phyloP scores from a whole-genome alignment of 139 green algal genomes.

The Mesostigma viride region DNA sequence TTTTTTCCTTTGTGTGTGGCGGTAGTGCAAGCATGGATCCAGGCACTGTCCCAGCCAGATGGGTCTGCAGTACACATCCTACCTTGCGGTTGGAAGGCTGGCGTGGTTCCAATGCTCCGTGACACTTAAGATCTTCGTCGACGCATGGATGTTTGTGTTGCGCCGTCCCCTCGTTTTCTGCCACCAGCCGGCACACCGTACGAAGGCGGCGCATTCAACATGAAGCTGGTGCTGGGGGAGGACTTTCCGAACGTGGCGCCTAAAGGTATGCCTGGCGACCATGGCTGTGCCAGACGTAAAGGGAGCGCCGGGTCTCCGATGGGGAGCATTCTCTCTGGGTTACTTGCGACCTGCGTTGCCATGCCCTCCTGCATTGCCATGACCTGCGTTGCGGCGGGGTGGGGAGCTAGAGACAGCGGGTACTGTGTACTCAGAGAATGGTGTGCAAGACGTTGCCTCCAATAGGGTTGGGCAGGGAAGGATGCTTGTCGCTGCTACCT shows the following conservation, averaged over 20 bases:
- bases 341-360: too few relatives aligned
- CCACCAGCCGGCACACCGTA: slow-evolving; percentile 76
- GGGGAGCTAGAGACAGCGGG: too few relatives aligned
- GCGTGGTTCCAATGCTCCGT: background rate
- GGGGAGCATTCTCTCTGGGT: too few relatives aligned
- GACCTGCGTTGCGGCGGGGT: too few relatives aligned
- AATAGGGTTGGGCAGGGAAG: too few relatives aligned
- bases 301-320: too few relatives aligned
- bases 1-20: background rate
- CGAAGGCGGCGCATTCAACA: slow-evolving; percentile 73
- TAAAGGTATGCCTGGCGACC: slow-evolving; percentile 31
- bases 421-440: too few relatives aligned
- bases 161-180: background rate
- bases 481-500: too few relatives aligned
- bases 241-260: slow-evolving; percentile 39
- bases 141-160: background rate
- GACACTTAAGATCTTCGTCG: background rate
- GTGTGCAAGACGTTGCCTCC: too few relatives aligned
- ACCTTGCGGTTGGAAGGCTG: background rate
- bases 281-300: background rate
- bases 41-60: background rate
- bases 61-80: background rate
- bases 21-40: background rate
- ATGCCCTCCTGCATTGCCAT: too few relatives aligned
- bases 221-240: slow-evolving; percentile 40